Evolutionary conservation across 257 asterid species (phyloP).

Genomic region (Scutellaria baicalensis): DNA sequence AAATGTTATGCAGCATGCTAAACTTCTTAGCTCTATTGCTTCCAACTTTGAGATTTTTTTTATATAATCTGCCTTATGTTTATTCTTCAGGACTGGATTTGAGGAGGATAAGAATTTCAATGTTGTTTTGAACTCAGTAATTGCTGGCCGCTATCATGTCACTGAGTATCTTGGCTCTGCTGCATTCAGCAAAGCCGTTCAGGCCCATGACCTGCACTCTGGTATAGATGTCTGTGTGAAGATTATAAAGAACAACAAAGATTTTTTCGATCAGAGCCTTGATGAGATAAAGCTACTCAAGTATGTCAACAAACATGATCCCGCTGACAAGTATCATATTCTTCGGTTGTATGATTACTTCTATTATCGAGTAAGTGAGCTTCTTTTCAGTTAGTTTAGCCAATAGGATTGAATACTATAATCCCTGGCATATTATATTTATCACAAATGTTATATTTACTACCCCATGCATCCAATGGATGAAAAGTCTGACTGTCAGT

Average conservation of each 20-base stretch:
- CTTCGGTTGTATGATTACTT: slow-evolving; percentile 89
- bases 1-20: not conserved
- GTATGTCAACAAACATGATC: slow-evolving; percentile 91
- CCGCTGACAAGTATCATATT: slow-evolving; percentile 86
- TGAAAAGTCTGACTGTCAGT: not conserved
- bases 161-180: slow-evolving; percentile 98
- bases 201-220: slow-evolving; percentile 96
- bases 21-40: not conserved
- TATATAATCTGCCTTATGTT: slow-evolving; percentile 20
- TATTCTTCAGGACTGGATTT: slow-evolving; percentile 80
- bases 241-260: slow-evolving; percentile 92
- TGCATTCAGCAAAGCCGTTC: slow-evolving; percentile 96
- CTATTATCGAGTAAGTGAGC: slow-evolving; percentile 79
- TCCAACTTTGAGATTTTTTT: not conserved
- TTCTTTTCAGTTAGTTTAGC: not conserved
- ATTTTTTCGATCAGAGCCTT: slow-evolving; percentile 94
- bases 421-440: not conserved
- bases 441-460: not conserved
- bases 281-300: slow-evolving; percentile 98
- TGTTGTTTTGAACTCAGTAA: slow-evolving; percentile 73
- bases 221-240: slow-evolving; percentile 98
- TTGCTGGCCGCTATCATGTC: slow-evolving; percentile 95
- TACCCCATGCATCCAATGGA: not conserved
- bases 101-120: slow-evolving; percentile 97
- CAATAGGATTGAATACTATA: not conserved